These are phyloP conservation scores for Corinectria fuckeliana DNA, from an alignment of 2,329 filamentous ascomycete genomes.

Conservation along the genomic window DNA sequence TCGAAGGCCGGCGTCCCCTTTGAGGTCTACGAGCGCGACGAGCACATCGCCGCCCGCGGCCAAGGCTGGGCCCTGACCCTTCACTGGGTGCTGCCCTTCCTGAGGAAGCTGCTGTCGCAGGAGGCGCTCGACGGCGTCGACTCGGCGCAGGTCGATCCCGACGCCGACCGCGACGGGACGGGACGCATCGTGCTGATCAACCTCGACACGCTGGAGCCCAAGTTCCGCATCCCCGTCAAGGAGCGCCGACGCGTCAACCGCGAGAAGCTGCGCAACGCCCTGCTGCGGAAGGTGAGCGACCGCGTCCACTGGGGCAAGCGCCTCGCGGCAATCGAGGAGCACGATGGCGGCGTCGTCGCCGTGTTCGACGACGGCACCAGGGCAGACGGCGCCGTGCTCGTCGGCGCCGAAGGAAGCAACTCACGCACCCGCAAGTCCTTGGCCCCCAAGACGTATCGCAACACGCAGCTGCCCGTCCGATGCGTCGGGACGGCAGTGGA, in stretches of 20 bases:
- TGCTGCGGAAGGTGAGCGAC: constrained; percentile 37
- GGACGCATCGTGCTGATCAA: constrained; percentile 51
- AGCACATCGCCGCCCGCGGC: constrained; percentile 36
- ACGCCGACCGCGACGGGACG: constrained; percentile 48
- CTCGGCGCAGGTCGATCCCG: constrained; percentile 40
- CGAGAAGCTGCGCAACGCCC: constrained; percentile 42
- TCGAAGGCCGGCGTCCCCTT: constrained; percentile 40
- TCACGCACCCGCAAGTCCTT: constrained; percentile 46
- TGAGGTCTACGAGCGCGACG: constrained; percentile 42
- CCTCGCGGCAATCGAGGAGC: constrained; percentile 36
- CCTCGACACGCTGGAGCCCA: constrained; percentile 45
- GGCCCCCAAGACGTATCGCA: constrained; percentile 40
- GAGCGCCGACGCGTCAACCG: constrained; percentile 47
- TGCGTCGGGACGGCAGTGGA: constrained; percentile 47
- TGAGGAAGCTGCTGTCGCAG: constrained; percentile 35
- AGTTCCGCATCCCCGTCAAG: constrained; percentile 48
- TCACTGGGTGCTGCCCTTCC: constrained; percentile 59
- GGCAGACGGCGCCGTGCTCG: constrained; percentile 43
- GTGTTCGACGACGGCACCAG: constrained; percentile 43
- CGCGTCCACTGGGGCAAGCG: constrained; percentile 43
- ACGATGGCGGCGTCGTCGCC: constrained; percentile 33
- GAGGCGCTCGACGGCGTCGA: constrained; percentile 34
- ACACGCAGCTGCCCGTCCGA: constrained; percentile 45
- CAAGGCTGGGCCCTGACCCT: constrained; percentile 67
- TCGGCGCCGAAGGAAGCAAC: constrained; percentile 51